Evolutionary conservation across 1,284 basidiomycete species (phyloP), one percentile per base, ranked within the genome.

Genomic region (Cryptococcus neoformans): DNA sequence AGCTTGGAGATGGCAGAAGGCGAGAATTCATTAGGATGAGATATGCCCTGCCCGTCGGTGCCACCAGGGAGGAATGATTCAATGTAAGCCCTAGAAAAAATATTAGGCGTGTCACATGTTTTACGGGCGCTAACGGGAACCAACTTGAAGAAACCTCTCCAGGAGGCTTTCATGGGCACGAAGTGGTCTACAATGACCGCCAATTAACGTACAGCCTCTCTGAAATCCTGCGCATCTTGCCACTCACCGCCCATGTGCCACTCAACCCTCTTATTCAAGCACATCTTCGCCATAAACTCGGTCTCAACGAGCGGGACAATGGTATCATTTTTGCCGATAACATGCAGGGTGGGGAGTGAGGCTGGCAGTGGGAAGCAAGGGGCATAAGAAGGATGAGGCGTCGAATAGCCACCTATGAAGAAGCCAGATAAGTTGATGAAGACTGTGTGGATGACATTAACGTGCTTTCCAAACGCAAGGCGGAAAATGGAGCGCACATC

Each of bases 251-350:
- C 78, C 14, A 74, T 73, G 60, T 79, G 78, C 17, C 64, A 56
- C 62, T 79, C 77, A n/a, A 78, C 64, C 41, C 77, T 58, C 2
- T 64, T 56, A 57, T 74, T 75, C 49, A 64, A 69, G 38, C 88
- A 87, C 6, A 83, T 79, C 1, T 83, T 81, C 7, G 89, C 73
- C 14, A 94, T 76, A 7, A 79, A 77, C 62, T 81, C 81, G 2
- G 87, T 83, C 28, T 88, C 80, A 68, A 89, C 90, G 63, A 84
- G 84, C 3, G 85, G 78, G 3, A 95, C 88, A 40, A 95, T 83
- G 10, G 90, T 83, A 65, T 95, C 92, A 46, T 82, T 91, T 65
- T 80, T 82, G 4, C 92, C 92, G 6, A 92, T 79, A 12, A 95
- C 80, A 71, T 92, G 90, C 17, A 96, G 78, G 0, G 89, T 91